Conservation (phyloP, 106 monocot genomes). For the Allium sativum region DNA sequence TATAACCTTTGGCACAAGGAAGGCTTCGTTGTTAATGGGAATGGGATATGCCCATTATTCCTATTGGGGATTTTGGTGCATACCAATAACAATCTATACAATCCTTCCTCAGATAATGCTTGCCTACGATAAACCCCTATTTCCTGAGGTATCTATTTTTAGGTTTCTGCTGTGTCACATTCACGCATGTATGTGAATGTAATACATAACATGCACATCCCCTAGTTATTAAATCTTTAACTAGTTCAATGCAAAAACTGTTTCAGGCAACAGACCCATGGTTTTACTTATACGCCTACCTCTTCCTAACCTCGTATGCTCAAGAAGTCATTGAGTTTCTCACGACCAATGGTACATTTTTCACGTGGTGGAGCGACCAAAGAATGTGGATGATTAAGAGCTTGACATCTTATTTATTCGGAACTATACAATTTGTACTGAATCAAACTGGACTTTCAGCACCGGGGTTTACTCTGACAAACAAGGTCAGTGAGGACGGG, state of each 20-base stretch:
- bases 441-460: slow-evolving; percentile 32
- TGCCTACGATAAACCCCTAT: slow-evolving; percentile 27
- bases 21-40: slow-evolving; percentile 24
- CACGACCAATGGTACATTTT: slow-evolving; percentile 13
- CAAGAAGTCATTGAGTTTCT: slow-evolving; percentile 45
- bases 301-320: slow-evolving; percentile 34
- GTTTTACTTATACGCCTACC: slow-evolving; percentile 44
- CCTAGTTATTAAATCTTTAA: too few species aligned
- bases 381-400: slow-evolving; percentile 71
- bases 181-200: too few species aligned
- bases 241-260: too few species aligned
- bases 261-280: slow-evolving; percentile 35
- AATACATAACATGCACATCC: too few species aligned
- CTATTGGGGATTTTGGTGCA: slow-evolving; percentile 28
- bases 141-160: slow-evolving; percentile 48
- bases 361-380: slow-evolving; percentile 75
- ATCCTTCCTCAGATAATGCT: slow-evolving; percentile 57
- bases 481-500: slow-evolving; percentile 38
- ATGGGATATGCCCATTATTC: slow-evolving; percentile 40
- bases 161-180: neutral
- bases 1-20: slow-evolving; percentile 30
- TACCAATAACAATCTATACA: slow-evolving; percentile 45
- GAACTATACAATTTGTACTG: slow-evolving; percentile 20
- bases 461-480: slow-evolving; percentile 47
- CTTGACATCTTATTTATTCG: slow-evolving; percentile 37